Base-by-base conservation (phyloP, 805 yeast species). In the Pichia eremophila region DNA sequence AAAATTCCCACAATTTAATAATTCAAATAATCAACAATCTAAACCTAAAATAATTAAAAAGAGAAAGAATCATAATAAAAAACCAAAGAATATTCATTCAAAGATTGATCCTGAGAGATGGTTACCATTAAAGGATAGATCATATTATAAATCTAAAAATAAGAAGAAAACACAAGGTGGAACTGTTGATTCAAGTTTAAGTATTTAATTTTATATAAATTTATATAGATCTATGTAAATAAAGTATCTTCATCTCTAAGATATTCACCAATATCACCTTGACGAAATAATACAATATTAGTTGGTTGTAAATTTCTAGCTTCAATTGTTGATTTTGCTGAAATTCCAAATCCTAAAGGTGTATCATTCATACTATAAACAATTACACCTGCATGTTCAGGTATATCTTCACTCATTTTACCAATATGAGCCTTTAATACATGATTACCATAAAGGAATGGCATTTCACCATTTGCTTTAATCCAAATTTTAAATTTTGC, bases 391-490 rank as follows among this genome's bases (percentile, higher is more conserved):
- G 96, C 93, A 62, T 93, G 99, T 66, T 91, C 98, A 31, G 98
- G 98, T 47, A 93, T 86, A 62, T 93, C 98, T 56, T 93, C 99
- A 47, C 95, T 85, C 85, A 93, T 88, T 59, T 89, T 83, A 35
- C 99, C 99, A 48, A 93, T 75, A 63, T 93, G 99, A 5, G 99
- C 99, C 64, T 93, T 93, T 57, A 93, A 73, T 28, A 91, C 91
- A 65, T 93, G 96, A 70, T 93, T 93, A 36, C 99, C 99, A 59
- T 93, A 93, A 54, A 93, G 69, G 64, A 84, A 93, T 14, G 99
- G 98, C 99, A 93, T 93, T 68, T 93, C 99, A 58, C 99, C 99
- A 62, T 93, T 93, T 45, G 80, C 81, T 66, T 93, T 93, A 67
- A 93, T 87, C 99, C 99, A 93, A 39, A 93, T 73, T 69, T 91